Evolutionary conservation across 495 filamentous ascomycete genomes (phyloP).

Genomic region (Xylaria castorea): DNA sequence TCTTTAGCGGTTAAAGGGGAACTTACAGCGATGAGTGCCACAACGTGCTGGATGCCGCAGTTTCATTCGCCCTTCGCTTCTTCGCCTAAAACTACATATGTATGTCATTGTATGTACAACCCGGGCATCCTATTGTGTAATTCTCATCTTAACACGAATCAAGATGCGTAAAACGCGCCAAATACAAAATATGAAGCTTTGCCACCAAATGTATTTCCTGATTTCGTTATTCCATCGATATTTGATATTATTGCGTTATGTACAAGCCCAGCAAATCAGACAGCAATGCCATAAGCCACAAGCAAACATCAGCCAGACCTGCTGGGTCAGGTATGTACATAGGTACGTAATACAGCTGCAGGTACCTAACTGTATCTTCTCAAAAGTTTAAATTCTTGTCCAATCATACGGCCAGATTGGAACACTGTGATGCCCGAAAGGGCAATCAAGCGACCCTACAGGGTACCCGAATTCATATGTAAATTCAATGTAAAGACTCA

Average conservation of each 20-base stretch:
- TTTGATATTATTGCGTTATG: constrained; percentile 14
- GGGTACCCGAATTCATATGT: neutral
- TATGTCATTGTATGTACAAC: neutral
- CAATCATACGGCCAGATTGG: neutral
- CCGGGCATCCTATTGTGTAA: neutral
- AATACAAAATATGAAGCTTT: neutral
- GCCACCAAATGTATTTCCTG: neutral
- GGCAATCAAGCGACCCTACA: constrained; percentile 9
- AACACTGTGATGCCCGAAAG: constrained; percentile 9
- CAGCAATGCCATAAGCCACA: neutral
- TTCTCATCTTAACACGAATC: neutral
- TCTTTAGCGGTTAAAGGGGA: neutral
- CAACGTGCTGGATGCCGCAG: neutral
- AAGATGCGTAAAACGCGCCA: neutral
- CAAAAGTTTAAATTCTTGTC: neutral
- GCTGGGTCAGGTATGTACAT: neutral
- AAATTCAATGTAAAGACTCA: neutral
- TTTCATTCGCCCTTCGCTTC: constrained; percentile 4
- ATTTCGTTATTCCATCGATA: constrained; percentile 2
- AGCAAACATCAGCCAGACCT: constrained; percentile 3
- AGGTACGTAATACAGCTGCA: neutral
- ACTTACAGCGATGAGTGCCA: neutral
- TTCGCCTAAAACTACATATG: neutral
- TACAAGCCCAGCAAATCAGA: neutral
- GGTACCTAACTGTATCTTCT: neutral